A percentile compares a stretch with the other conserved stretches of the same genome.
Evolutionary conservation across 2,329 filamentous ascomycete species (phyloP).

Genomic region (Xylaria sp.): DNA sequence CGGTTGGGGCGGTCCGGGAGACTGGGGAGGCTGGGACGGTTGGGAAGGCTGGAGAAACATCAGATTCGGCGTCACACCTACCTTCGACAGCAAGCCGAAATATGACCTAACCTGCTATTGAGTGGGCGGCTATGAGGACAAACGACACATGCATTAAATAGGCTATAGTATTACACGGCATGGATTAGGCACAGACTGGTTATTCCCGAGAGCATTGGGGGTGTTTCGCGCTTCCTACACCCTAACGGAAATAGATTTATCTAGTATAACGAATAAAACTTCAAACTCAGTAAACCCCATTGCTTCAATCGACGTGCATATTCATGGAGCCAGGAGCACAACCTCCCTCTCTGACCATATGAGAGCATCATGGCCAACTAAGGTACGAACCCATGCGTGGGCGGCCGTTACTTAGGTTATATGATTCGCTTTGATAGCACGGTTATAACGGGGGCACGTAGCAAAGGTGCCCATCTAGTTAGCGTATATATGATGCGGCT

Average conservation of each 20-base stretch:
- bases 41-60: too few species aligned
- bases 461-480: too few species aligned
- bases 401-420: too few species aligned
- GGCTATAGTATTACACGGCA: neutral
- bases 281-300: neutral
- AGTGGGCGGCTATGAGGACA: neutral
- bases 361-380: too few species aligned
- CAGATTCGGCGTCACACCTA: slow-evolving; percentile 38
- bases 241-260: neutral
- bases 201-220: neutral
- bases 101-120: slow-evolving; percentile 34
- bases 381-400: too few species aligned
- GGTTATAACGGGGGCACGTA: too few species aligned
- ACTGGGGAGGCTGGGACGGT: too few species aligned
- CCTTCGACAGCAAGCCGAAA: slow-evolving; percentile 29
- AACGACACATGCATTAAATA: neutral
- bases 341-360: neutral
- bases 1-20: too few species aligned
- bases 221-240: neutral
- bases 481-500: too few species aligned
- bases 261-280: neutral
- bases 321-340: neutral
- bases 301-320: neutral
- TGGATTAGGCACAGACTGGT: neutral
- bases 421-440: too few species aligned